These are phyloP conservation scores for Talaromyces piceae DNA, from an alignment of 2,329 filamentous ascomycete species.

Conservation along the genomic window DNA sequence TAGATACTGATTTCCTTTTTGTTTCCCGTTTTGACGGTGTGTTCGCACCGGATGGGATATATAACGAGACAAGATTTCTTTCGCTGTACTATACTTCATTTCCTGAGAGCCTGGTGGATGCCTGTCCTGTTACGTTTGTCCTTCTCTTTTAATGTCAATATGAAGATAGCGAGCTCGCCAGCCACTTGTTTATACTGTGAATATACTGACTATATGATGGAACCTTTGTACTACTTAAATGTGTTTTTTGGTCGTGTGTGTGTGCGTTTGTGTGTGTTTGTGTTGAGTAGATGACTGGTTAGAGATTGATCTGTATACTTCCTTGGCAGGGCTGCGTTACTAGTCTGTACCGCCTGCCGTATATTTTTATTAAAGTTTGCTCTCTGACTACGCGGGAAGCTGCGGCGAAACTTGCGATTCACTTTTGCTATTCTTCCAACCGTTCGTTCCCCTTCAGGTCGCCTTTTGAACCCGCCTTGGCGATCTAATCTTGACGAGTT, in stretches of 20 bases:
- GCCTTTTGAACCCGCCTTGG: no score
- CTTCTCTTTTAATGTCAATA: background rate
- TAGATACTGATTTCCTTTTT: background rate
- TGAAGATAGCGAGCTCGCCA: background rate
- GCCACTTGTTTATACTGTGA: background rate
- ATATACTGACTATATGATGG: background rate
- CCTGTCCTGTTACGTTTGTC: background rate
- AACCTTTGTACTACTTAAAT: no score
- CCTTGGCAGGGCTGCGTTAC: no score
- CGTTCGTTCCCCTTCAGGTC: background rate
- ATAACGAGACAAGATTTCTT: conserved; percentile 8
- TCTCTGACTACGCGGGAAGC: conserved; percentile 1
- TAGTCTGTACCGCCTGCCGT: conserved; percentile 1
- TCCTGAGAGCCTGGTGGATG: background rate
- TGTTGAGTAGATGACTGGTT: no score
- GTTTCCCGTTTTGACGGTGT: conserved; percentile 7
- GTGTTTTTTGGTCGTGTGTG: no score
- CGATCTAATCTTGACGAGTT: background rate
- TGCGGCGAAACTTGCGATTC: background rate
- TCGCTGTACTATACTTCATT: background rate
- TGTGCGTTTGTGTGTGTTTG: no score
- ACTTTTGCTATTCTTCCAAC: background rate
- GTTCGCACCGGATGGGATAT: conserved; percentile 7
- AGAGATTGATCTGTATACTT: background rate
- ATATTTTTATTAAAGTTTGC: conserved; percentile 7